Evolutionary conservation across 2,329 filamentous ascomycete genomes (phyloP).

Genomic region (Eutypa lata): DNA sequence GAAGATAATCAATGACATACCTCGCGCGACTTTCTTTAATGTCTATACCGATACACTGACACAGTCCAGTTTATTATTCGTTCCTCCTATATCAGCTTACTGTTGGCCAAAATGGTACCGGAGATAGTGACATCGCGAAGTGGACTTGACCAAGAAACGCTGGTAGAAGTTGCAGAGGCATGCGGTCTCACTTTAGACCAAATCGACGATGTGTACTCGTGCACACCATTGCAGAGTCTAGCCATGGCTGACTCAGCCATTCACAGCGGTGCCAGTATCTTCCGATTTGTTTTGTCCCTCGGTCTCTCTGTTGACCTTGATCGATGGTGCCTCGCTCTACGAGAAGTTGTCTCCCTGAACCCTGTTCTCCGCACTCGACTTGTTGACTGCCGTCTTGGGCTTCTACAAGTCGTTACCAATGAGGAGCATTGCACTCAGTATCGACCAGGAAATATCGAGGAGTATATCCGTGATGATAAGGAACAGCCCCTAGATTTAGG

Average conservation of each 20-base stretch:
- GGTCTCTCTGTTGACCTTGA: constrained; percentile 3
- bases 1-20: too few relatives aligned
- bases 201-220: constrained; percentile 12
- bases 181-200: constrained; percentile 3
- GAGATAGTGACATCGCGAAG: background rate
- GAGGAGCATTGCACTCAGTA: constrained; percentile 5
- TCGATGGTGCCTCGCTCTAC: constrained; percentile 7
- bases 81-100: too few relatives aligned
- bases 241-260: constrained; percentile 5
- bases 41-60: too few relatives aligned
- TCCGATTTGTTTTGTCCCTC: constrained; percentile 4
- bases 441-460: background rate
- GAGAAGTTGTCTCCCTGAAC: constrained; percentile 7
- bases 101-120: too few relatives aligned
- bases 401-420: constrained; percentile 9
- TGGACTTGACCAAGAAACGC: constrained; percentile 1
- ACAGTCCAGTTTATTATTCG: too few relatives aligned
- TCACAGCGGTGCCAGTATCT: background rate
- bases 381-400: constrained; percentile 7
- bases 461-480: constrained; percentile 1
- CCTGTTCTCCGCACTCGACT: constrained; percentile 11
- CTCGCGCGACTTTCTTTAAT: too few relatives aligned
- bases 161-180: constrained; percentile 5
- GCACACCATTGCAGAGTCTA: constrained; percentile 9
- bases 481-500: background rate